Conservation (phyloP, 768 basidiomycete species). For the Lyophyllum shimeji region DNA sequence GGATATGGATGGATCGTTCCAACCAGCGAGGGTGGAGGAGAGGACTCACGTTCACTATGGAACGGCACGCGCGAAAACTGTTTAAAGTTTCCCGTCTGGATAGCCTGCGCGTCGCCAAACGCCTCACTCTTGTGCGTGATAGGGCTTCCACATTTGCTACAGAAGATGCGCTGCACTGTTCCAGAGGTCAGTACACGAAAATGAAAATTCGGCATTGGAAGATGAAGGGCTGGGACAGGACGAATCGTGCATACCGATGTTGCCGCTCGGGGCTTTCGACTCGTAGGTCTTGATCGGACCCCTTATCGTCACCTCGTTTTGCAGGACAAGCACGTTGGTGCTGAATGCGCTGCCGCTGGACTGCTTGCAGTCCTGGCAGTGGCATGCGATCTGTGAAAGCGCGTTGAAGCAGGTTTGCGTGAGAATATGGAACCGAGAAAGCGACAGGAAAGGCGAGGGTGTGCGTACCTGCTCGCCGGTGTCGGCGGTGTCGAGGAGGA, state of each 20-base stretch:
- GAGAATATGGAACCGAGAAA: not conserved
- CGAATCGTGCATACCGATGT: conserved; percentile 31
- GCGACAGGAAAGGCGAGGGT: not conserved
- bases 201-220: not conserved
- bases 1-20: not conserved
- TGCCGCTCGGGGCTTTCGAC: conserved; percentile 29
- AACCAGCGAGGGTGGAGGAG: not conserved
- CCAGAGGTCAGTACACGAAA: not conserved
- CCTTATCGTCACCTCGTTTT: conserved; percentile 30
- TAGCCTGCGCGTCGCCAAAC: conserved; percentile 34
- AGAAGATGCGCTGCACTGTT: conserved; percentile 36
- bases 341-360: conserved; percentile 38
- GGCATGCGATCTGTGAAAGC: conserved; percentile 29
- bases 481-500: conserved; percentile 22
- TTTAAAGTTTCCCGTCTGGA: conserved; percentile 37
- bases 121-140: conserved; percentile 31
- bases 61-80: not conserved
- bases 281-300: conserved; percentile 31
- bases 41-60: not conserved
- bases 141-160: conserved; percentile 35
- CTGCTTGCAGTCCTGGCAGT: conserved; percentile 37
- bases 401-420: not conserved
- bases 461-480: conserved; percentile 26
- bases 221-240: not conserved
- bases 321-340: conserved; percentile 34